Base-by-base conservation (phyloP, 306 rosid species). In the Morella rubra region DNA sequence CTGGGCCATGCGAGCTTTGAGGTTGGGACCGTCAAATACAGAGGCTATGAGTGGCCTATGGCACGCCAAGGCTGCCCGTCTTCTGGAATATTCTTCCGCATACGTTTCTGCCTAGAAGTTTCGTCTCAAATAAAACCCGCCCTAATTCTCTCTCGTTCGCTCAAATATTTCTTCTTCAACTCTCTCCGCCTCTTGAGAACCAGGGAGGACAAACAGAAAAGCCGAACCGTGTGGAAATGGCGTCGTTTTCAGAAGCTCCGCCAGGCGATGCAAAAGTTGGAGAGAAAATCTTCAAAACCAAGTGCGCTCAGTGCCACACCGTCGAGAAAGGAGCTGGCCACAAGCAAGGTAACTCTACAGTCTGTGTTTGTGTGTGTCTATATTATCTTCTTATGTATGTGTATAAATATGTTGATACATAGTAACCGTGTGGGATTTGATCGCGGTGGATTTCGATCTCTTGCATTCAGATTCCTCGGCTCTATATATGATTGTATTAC, bases 271-370 rank as follows among this genome's bases (percentile, higher is more conserved):
- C 76, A 68, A 84, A 85, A 65, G 7, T 71, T 40, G 98, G 98
- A 4, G 98, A 89, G 71, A 93, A 93, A 41, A 91, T 93, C 85
- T 93, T 93, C 83, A 85, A 45, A 82, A 89, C 86, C 46, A 93
- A 93, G 87, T 93, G 98, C 73, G 98, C 98, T 59, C 98, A 93
- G 87, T 93, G 98, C 79, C 98, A 93, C 86, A 91, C 97, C 72
- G 97, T 82, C 9, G 98, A 89, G 0, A 89, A 91, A 81, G 97
- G 96, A 16, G 92, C 97, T 44, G 97, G 98, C 15, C 98, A 93
- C 88, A 93, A 93, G 79, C 98, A 93, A 83, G 98, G 98, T 93
- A 69, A 72, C 12, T 8, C 8, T 12, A 1, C 19, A 20, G 15
- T 65, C 45, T 74, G 41, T 53, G 15, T 49, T 12, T 15, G 16